A percentile compares a stretch with the other conserved stretches of the same genome.
Evolutionary conservation across 2,329 filamentous ascomycete genomes (phyloP).

Genomic region (Blastomyces silverae): DNA sequence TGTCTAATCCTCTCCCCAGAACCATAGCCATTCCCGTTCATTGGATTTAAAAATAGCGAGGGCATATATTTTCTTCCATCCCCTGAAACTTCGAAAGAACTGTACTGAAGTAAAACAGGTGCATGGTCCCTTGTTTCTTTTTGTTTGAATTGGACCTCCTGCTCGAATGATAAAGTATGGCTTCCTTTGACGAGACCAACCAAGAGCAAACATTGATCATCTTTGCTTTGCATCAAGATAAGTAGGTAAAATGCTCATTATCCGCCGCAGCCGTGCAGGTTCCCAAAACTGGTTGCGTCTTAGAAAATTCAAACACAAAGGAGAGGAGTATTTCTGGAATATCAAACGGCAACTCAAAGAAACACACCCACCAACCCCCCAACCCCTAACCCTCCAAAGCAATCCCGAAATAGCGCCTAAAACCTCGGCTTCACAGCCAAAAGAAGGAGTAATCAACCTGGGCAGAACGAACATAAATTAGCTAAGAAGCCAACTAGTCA

Average conservation of each 20-base stretch:
- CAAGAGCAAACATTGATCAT: too few species aligned
- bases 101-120: neutral
- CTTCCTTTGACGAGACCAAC: too few species aligned
- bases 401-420: neutral
- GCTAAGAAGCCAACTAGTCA: too few species aligned
- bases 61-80: neutral
- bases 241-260: too few species aligned
- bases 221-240: too few species aligned
- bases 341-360: neutral
- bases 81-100: neutral
- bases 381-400: neutral
- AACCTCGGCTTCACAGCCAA: too few species aligned
- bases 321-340: neutral
- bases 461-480: too few species aligned
- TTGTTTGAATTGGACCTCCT: too few species aligned
- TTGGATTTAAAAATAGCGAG: neutral
- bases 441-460: too few species aligned
- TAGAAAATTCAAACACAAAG: neutral
- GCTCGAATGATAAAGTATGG: too few species aligned
- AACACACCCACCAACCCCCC: too few species aligned
- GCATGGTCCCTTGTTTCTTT: neutral
- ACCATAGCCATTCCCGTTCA: neutral
- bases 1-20: neutral
- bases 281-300: neutral
- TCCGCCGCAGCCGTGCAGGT: neutral